These are phyloP conservation scores for Microascus cirrosus DNA, from an alignment of 2,329 filamentous ascomycete species.

Conservation along the genomic window DNA sequence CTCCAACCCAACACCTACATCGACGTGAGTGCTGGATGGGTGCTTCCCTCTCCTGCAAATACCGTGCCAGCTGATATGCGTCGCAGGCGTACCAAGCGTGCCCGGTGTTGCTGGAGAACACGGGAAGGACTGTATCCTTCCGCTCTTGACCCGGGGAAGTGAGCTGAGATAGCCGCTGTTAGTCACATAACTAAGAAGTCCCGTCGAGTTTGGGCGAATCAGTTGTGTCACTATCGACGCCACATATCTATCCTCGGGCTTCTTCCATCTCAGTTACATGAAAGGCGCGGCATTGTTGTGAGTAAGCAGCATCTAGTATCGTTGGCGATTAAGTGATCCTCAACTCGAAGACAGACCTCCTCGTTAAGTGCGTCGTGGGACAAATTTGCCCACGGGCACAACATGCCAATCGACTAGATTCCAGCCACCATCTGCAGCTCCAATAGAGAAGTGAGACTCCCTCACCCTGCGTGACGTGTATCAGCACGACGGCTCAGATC, in stretches of 20 bases:
- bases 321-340: not conserved
- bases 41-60: too few relatives aligned
- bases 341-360: too few relatives aligned
- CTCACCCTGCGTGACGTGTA: not conserved
- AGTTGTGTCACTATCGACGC: not conserved
- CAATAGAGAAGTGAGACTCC: not conserved
- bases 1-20: too few relatives aligned
- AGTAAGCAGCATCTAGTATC: not conserved
- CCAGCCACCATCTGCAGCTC: not conserved
- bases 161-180: not conserved
- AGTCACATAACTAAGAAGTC: not conserved
- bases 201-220: not conserved
- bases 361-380: not conserved
- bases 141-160: not conserved
- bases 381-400: not conserved
- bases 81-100: too few relatives aligned
- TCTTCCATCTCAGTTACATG: not conserved
- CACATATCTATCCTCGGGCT: not conserved
- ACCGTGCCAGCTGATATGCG: too few relatives aligned
- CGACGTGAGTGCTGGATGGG: too few relatives aligned
- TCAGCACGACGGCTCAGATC: not conserved
- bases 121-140: not conserved
- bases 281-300: not conserved
- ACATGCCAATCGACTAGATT: not conserved
- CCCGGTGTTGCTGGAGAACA: not conserved